Conservation (phyloP, 352 stramenopile genomes). For the Phytophthora pistaciae region DNA sequence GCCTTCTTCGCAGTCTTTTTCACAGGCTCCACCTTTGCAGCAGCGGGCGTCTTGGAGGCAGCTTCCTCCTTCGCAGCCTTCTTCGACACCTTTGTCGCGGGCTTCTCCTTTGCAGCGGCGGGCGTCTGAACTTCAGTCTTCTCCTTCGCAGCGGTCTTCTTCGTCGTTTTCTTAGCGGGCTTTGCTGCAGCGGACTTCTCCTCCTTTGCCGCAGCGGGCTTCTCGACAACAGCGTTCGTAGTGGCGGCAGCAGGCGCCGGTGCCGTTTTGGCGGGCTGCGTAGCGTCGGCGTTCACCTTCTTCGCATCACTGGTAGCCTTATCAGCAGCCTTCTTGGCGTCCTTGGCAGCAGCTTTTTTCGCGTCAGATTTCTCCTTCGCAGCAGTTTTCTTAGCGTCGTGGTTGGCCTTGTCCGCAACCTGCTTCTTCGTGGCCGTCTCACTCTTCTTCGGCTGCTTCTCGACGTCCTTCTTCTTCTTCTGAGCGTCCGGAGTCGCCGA, state of each 20-base stretch:
- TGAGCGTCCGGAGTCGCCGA: neutral
- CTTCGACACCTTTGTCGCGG: neutral
- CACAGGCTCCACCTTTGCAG: neutral
- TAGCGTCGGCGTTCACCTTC: neutral
- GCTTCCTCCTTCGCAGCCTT: neutral
- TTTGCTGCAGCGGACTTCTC: too few species aligned
- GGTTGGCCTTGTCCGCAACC: neutral
- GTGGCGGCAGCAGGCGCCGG: too few species aligned
- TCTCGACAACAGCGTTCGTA: neutral
- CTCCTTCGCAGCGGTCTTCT: neutral
- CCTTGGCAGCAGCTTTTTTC: slow-evolving; percentile 20
- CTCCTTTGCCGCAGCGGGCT: neutral
- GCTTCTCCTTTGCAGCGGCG: neutral
- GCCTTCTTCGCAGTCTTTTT: neutral
- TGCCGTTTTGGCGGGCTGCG: neutral
- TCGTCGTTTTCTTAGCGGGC: neutral
- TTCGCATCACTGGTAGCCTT: neutral
- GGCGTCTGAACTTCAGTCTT: neutral
- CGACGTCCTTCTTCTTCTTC: slow-evolving; percentile 20
- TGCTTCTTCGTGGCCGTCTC: slow-evolving; percentile 22
- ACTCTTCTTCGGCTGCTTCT: slow-evolving; percentile 21
- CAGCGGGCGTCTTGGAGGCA: neutral
- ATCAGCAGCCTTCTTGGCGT: neutral
- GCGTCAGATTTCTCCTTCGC: neutral
- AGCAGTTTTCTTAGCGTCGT: slow-evolving; percentile 9